phyloP scores from a whole-genome alignment of 805 yeast genomes.

The Starmerella stellata region DNA sequence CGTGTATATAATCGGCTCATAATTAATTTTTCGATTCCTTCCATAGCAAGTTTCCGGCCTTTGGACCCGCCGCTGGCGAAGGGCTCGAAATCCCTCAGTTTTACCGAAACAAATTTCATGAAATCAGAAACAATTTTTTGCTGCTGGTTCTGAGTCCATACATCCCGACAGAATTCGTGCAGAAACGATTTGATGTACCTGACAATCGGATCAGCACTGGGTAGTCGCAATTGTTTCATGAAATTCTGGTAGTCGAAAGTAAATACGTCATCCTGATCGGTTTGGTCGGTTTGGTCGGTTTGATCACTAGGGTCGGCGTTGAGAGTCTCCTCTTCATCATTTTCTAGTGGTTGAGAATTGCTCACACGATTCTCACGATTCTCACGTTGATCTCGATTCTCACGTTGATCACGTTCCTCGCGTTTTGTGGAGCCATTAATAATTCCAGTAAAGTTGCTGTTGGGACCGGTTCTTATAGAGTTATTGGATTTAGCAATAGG shows the following conservation, averaged over 20 bases:
- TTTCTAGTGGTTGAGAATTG: too few relatives aligned
- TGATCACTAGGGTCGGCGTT: background rate
- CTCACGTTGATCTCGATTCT: too few relatives aligned
- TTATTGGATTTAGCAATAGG: too few relatives aligned
- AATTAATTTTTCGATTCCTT: slow-evolving; percentile 80
- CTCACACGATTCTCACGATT: too few relatives aligned
- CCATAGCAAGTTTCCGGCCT: slow-evolving; percentile 52
- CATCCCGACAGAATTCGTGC: slow-evolving; percentile 48
- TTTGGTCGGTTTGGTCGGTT: background rate
- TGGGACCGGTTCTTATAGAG: too few relatives aligned
- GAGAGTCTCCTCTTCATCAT: too few relatives aligned
- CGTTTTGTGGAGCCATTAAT: too few relatives aligned
- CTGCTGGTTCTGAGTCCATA: slow-evolving; percentile 65
- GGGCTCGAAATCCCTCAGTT: slow-evolving; percentile 37
- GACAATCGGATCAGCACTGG: slow-evolving; percentile 74
- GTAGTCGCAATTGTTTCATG: slow-evolving; percentile 47
- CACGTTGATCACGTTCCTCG: too few relatives aligned
- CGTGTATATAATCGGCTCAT: slow-evolving; percentile 69
- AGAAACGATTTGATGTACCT: slow-evolving; percentile 72
- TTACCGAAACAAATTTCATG: slow-evolving; percentile 40
- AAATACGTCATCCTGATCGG: background rate
- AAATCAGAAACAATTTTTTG: slow-evolving; percentile 61
- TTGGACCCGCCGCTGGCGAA: slow-evolving; percentile 35
- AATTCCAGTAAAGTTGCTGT: too few relatives aligned
- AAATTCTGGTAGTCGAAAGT: slow-evolving; percentile 70